Conservation (phyloP, 768 basidiomycete species). For the Amyloporia xantha region DNA sequence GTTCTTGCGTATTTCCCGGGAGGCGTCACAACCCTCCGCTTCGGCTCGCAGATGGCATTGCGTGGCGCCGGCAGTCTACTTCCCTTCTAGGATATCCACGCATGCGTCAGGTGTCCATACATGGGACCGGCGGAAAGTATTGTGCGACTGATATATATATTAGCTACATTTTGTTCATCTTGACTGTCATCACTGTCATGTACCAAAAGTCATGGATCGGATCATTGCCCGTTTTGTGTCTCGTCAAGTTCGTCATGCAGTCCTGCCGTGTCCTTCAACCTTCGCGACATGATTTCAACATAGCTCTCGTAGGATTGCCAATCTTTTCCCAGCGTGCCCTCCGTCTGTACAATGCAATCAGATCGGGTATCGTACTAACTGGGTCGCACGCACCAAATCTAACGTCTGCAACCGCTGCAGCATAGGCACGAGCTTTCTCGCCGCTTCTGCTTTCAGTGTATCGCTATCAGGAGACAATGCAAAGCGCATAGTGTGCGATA, state of each 20-base stretch:
- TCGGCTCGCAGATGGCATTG: conserved; percentile 75
- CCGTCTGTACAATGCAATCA: conserved; percentile 19
- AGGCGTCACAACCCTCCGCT: conserved; percentile 70
- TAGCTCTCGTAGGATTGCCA: conserved; percentile 64
- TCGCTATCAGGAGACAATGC: conserved; percentile 51
- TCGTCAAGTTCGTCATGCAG: conserved; percentile 33
- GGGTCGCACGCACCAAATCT: conserved; percentile 36
- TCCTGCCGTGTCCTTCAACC: conserved; percentile 60
- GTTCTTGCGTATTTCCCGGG: conserved; percentile 95
- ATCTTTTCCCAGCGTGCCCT: conserved; percentile 40
- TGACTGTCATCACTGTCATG: not conserved
- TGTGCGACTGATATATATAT: not conserved
- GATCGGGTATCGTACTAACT: not conserved
- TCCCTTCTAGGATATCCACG: conserved; percentile 48
- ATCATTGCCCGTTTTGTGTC: conserved; percentile 1
- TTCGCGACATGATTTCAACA: conserved; percentile 67
- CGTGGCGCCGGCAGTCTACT: conserved; percentile 80
- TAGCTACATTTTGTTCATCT: not conserved
- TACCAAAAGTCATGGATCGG: not conserved
- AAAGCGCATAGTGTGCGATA: conserved; percentile 45
- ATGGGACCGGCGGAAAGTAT: no score
- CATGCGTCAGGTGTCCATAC: no score
- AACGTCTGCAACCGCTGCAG: conserved; percentile 49
- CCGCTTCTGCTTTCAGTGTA: conserved; percentile 51
- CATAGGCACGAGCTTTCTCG: conserved; percentile 46